Percentiles rank a stretch among this genome's conserved stretches.
Evolutionary conservation across 352 stramenopile species (phyloP).

Genomic region (Globisporangium sylvaticum): DNA sequence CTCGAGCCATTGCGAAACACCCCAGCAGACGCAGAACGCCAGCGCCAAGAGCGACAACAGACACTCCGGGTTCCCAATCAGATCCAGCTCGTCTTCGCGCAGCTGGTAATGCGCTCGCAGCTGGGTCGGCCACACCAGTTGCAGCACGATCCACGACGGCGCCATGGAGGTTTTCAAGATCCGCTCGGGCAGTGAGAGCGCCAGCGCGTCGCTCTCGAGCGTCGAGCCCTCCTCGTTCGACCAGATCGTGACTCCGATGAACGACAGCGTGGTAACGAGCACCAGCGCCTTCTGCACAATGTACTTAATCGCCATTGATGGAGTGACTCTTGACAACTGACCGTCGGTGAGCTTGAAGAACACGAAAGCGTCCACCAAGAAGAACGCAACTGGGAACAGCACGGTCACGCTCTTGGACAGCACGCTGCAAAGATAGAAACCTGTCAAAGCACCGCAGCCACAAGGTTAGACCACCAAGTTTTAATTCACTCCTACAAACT

Average conservation of each 20-base stretch:
- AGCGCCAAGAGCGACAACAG: slow-evolving; percentile 26
- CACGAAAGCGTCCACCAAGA: slow-evolving; percentile 1
- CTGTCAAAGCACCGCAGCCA: neutral
- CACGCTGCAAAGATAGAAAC: slow-evolving; percentile 10
- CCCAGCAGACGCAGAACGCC: neutral
- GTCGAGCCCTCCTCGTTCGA: slow-evolving; percentile 41
- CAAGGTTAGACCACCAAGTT: too few relatives aligned
- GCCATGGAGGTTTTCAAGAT: neutral
- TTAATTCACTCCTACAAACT: too few relatives aligned
- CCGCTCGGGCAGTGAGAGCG: slow-evolving; percentile 11
- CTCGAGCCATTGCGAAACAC: neutral
- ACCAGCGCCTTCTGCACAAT: neutral
- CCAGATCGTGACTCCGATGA: slow-evolving; percentile 32
- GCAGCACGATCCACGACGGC: slow-evolving; percentile 31
- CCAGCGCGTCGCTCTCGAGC: slow-evolving; percentile 29
- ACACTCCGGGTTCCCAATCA: slow-evolving; percentile 26
- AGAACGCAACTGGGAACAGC: slow-evolving; percentile 6
- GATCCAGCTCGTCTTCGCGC: slow-evolving; percentile 26
- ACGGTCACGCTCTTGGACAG: slow-evolving; percentile 13
- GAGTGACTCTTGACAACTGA: neutral
- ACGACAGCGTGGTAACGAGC: slow-evolving; percentile 12
- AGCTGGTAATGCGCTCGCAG: slow-evolving; percentile 60
- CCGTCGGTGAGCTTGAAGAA: neutral
- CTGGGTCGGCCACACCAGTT: slow-evolving; percentile 37
- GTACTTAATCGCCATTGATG: neutral